Evolutionary conservation across 306 rosid genomes (phyloP).

Genomic region (Erythrophleum fordii): DNA sequence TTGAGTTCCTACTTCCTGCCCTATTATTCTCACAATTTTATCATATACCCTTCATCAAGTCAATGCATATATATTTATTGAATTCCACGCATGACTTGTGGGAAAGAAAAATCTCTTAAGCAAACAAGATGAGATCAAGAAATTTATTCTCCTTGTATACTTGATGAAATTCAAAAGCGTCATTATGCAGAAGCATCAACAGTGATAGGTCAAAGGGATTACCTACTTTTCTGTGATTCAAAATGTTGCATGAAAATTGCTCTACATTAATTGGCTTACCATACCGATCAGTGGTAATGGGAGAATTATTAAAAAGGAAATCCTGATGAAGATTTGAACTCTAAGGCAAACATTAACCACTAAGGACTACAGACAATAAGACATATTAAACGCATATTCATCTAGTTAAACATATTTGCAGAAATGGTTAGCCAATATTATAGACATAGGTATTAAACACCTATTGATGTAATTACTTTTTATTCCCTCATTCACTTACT

Average conservation of each 20-base stretch:
- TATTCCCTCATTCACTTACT: not conserved
- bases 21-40: not conserved
- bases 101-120: not conserved
- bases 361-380: not conserved
- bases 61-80: not conserved
- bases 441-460: constrained; percentile 5
- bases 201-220: constrained; percentile 26
- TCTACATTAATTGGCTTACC: constrained; percentile 14
- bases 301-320: not conserved
- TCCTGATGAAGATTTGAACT: not conserved
- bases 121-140: constrained; percentile 15
- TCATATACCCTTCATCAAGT: not conserved
- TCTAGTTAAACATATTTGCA: not conserved
- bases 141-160: constrained; percentile 23
- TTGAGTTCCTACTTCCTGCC: not conserved
- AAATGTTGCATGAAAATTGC: constrained; percentile 11
- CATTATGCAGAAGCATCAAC: constrained; percentile 13
- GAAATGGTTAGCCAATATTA: not conserved
- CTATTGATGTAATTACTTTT: not conserved
- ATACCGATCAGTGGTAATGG: not conserved
- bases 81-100: not conserved
- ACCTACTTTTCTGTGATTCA: constrained; percentile 29
- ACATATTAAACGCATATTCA: not conserved
- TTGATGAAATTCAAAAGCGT: constrained; percentile 26
- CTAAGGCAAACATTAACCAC: not conserved